Conservation (phyloP, 441 rosid genomes). For the Pelargonium myrrhifolium region DNA sequence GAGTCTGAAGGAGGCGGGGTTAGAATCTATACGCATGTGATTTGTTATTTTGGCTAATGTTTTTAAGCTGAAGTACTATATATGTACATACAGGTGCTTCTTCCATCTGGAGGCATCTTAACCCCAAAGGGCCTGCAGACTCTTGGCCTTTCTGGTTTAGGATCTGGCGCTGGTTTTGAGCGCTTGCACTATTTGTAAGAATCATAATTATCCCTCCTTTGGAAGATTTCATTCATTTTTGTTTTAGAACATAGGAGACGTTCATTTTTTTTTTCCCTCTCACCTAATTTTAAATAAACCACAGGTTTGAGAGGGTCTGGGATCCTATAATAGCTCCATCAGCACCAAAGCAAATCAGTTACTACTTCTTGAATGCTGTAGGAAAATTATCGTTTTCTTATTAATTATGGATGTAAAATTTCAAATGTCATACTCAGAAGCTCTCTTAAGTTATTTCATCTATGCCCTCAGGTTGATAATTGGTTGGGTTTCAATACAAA, state of each 20-base stretch:
- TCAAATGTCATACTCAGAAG: conserved; percentile 5
- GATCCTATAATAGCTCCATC: conserved; percentile 78
- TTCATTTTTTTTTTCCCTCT: background rate
- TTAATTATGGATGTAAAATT: conserved; percentile 13
- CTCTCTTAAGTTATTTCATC: conserved; percentile 15
- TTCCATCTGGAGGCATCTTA: conserved; percentile 84
- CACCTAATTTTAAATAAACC: background rate
- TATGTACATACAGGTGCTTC: conserved; percentile 46
- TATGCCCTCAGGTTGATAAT: conserved; percentile 53
- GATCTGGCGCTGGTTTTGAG: conserved; percentile 82
- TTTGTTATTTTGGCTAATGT: conserved; percentile 6
- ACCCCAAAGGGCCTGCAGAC: conserved; percentile 74
- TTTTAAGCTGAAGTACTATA: conserved; percentile 10
- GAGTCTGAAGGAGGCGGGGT: conserved; percentile 85
- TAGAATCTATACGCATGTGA: conserved; percentile 21
- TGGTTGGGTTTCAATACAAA: conserved; percentile 69
- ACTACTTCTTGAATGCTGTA: conserved; percentile 70
- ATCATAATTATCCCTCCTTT: conserved; percentile 1
- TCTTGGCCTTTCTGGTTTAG: conserved; percentile 83
- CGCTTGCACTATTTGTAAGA: conserved; percentile 82
- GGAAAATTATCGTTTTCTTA: conserved; percentile 19
- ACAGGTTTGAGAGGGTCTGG: conserved; percentile 89
- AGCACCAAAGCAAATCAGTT: conserved; percentile 56
- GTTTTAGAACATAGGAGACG: background rate
- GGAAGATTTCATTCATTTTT: background rate